phyloP scores from a whole-genome alignment of 2,329 filamentous ascomycete genomes.

The Calonectria montana region DNA sequence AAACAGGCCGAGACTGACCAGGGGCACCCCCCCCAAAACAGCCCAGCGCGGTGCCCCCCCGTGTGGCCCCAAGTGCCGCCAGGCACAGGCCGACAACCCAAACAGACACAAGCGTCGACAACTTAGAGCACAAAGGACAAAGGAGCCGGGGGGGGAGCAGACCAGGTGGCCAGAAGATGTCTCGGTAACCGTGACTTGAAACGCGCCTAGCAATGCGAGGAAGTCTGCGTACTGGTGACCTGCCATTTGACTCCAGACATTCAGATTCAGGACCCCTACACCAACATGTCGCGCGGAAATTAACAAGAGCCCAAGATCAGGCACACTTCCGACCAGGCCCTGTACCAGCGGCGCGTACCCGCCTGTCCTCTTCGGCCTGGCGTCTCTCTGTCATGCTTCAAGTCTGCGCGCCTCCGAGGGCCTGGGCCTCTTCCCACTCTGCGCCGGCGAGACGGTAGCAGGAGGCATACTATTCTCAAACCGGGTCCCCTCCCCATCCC shows the following conservation, averaged over 20 bases:
- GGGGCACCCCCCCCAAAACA: not conserved
- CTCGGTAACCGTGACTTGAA: conserved; percentile 11
- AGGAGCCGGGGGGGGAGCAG: not conserved
- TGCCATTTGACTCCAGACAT: conserved; percentile 19
- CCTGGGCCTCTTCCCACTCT: not conserved
- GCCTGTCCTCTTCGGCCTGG: conserved; percentile 3
- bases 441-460: conserved; percentile 19
- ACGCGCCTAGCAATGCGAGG: conserved; percentile 31
- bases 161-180: conserved; percentile 24
- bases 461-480: conserved; percentile 2
- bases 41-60: conserved; percentile 3
- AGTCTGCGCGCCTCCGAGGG: not conserved
- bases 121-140: not conserved
- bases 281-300: conserved; percentile 27
- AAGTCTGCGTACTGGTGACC: conserved; percentile 38
- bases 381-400: conserved; percentile 1
- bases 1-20: conserved; percentile 27
- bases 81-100: conserved; percentile 22
- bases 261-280: conserved; percentile 12
- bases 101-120: conserved; percentile 18
- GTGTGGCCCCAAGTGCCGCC: conserved; percentile 21
- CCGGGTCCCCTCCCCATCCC: not conserved
- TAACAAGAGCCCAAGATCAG: conserved; percentile 25
- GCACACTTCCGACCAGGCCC: conserved; percentile 23
- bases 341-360: conserved; percentile 9